Conservation (phyloP, 1,284 basidiomycete genomes). For the Hymenochaete sp. region DNA sequence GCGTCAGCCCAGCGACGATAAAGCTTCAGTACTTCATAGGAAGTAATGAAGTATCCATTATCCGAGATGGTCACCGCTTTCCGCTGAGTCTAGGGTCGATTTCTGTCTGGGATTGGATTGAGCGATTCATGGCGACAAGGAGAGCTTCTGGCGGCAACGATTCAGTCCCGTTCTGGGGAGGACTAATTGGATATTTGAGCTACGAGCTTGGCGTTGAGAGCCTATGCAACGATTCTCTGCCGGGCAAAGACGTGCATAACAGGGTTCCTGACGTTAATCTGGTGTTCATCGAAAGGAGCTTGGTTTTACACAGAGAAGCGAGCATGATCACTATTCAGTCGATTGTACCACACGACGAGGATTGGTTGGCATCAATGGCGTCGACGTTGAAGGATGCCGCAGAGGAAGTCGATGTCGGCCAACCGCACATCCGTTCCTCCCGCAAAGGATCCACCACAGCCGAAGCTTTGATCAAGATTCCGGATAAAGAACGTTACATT, state of each 20-base stretch:
- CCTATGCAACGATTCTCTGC: slow-evolving; percentile 29
- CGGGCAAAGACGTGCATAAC: slow-evolving; percentile 15
- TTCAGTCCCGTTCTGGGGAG: slow-evolving; percentile 70
- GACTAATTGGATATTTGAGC: slow-evolving; percentile 60
- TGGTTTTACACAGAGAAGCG: slow-evolving; percentile 51
- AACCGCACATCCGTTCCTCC: slow-evolving; percentile 1
- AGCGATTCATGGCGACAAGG: slow-evolving; percentile 50
- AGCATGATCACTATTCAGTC: slow-evolving; percentile 54
- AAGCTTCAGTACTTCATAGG: slow-evolving; percentile 52
- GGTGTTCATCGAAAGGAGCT: slow-evolving; percentile 65
- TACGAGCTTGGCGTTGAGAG: slow-evolving; percentile 66
- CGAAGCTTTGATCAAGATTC: slow-evolving; percentile 22
- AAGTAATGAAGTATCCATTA: slow-evolving; percentile 34
- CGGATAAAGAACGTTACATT: slow-evolving; percentile 57
- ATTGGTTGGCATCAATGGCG: slow-evolving; percentile 45
- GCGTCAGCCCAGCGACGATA: slow-evolving; percentile 40
- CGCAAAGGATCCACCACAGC: slow-evolving; percentile 23
- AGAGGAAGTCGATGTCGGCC: slow-evolving; percentile 9
- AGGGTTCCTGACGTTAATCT: slow-evolving; percentile 62
- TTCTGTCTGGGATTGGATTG: slow-evolving; percentile 66
- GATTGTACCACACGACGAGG: slow-evolving; percentile 44
- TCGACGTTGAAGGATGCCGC: slow-evolving; percentile 22
- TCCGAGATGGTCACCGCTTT: too few relatives aligned
- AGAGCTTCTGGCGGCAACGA: slow-evolving; percentile 38
- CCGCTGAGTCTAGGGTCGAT: slow-evolving; percentile 35